Percentiles rank a stretch among this genome's conserved stretches.
phyloP scores from a whole-genome alignment of 1,139 yeast species.

The Sugiyamaella castrensis region DNA sequence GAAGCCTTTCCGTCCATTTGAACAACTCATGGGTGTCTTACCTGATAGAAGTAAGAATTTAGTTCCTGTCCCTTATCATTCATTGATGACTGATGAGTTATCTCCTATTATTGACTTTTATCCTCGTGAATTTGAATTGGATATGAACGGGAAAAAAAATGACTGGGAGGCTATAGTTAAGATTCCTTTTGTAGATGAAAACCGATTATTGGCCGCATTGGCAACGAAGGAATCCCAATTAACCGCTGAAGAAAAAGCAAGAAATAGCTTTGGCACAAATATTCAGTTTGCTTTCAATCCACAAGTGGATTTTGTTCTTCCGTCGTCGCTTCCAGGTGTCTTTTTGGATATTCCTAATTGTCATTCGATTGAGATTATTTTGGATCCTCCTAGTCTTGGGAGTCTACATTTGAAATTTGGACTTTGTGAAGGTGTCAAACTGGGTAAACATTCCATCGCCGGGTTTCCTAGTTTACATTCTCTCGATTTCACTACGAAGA shows the following conservation, averaged over 20 bases:
- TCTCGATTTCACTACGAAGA: conserved; percentile 55
- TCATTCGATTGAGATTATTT: conserved; percentile 64
- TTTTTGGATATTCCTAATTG: conserved; percentile 77
- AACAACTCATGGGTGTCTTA: conserved; percentile 95
- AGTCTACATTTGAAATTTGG: conserved; percentile 48
- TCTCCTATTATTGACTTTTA: conserved; percentile 91
- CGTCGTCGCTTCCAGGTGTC: conserved; percentile 75
- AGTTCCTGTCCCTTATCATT: conserved; percentile 75
- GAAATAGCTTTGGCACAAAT: conserved; percentile 75
- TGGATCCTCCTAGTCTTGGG: conserved; percentile 37
- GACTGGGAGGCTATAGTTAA: conserved; percentile 99
- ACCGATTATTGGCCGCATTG: conserved; percentile 68
- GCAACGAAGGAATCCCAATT: conserved; percentile 57
- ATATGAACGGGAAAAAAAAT: conserved; percentile 91
- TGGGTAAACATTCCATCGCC: conserved; percentile 70
- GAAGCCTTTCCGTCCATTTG: conserved; percentile 84
- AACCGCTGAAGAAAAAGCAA: conserved; percentile 61
- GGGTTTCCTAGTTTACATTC: conserved; percentile 87
- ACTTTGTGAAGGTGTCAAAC: conserved; percentile 61
- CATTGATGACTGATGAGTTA: conserved; percentile 80
- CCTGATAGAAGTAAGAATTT: conserved; percentile 87
- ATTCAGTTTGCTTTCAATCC: conserved; percentile 72
- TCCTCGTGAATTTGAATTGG: conserved; percentile 84
- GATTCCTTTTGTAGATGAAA: conserved; percentile 86
- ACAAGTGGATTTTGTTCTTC: conserved; percentile 64